A percentile compares a stretch with the other conserved stretches of the same genome.
Evolutionary conservation across 306 rosid genomes (phyloP).

Genomic region (Comarum palustre): DNA sequence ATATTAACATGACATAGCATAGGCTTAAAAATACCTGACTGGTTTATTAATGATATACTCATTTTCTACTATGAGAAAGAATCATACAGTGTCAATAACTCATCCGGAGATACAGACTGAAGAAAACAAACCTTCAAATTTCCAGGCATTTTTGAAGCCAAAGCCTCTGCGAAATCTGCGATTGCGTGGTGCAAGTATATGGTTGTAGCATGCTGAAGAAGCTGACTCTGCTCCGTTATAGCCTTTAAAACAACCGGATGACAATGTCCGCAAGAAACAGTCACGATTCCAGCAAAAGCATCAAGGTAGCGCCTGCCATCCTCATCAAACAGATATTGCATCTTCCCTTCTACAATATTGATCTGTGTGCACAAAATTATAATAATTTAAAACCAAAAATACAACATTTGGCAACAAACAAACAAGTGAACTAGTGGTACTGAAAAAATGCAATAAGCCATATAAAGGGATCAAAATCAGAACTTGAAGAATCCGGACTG

Average conservation of each 20-base stretch:
- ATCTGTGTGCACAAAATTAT: slow-evolving; percentile 38
- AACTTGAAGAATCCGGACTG: not conserved
- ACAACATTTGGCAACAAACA: not conserved
- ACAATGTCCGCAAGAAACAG: slow-evolving; percentile 94
- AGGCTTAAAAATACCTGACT: not conserved
- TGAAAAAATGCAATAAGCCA: not conserved
- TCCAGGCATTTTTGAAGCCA: slow-evolving; percentile 85
- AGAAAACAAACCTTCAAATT: slow-evolving; percentile 53
- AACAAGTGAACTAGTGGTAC: not conserved
- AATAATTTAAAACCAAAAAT: slow-evolving; percentile 12
- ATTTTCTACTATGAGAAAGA: not conserved
- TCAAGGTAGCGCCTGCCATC: slow-evolving; percentile 88
- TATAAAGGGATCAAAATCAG: not conserved
- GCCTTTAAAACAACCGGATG: slow-evolving; percentile 75
- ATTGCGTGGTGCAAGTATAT: slow-evolving; percentile 70
- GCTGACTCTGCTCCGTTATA: slow-evolving; percentile 64
- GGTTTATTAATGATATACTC: not conserved
- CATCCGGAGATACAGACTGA: not conserved
- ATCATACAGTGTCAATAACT: not conserved
- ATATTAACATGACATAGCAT: not conserved
- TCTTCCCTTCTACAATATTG: slow-evolving; percentile 91
- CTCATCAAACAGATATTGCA: slow-evolving; percentile 88
- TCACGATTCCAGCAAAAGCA: slow-evolving; percentile 96
- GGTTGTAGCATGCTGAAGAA: slow-evolving; percentile 85
- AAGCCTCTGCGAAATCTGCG: slow-evolving; percentile 74